Conservation (phyloP, 2,329 filamentous ascomycete species). For the Aspergillus spinulosporus region DNA sequence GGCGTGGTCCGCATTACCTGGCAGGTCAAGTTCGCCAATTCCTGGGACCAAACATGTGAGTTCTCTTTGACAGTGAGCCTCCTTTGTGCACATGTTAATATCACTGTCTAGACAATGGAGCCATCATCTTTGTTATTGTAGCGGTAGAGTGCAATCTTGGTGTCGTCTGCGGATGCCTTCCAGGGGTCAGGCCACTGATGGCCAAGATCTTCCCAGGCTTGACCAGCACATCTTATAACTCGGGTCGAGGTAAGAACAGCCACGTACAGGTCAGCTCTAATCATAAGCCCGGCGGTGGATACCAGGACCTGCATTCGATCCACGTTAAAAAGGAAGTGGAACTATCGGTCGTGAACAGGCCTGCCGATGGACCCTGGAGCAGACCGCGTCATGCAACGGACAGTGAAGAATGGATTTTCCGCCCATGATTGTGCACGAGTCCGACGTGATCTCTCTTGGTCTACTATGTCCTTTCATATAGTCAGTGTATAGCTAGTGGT, state of each 20-base stretch:
- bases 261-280: constrained; percentile 1
- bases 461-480: too few species aligned
- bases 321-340: constrained; percentile 11
- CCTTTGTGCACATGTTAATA: neutral
- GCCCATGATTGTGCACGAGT: neutral
- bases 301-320: constrained; percentile 6
- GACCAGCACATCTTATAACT: constrained; percentile 2
- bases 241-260: neutral
- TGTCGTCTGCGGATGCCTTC: constrained; percentile 6
- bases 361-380: neutral
- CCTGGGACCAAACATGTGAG: constrained; percentile 9
- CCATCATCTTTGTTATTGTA: constrained; percentile 8
- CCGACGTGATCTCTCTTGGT: too few species aligned
- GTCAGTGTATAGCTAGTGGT: too few species aligned
- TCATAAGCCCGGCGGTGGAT: neutral
- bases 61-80: neutral
- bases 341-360: neutral
- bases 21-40: constrained; percentile 9
- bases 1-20: constrained; percentile 10
- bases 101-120: constrained; percentile 1
- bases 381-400: neutral
- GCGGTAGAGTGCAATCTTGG: constrained; percentile 5
- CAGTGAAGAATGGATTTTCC: constrained; percentile 14
- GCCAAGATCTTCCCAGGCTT: constrained; percentile 7
- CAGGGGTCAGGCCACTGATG: constrained; percentile 7